Evolutionary conservation across 495 filamentous ascomycete genomes (phyloP).

Genomic region (Aspergillus saccharolyticus): DNA sequence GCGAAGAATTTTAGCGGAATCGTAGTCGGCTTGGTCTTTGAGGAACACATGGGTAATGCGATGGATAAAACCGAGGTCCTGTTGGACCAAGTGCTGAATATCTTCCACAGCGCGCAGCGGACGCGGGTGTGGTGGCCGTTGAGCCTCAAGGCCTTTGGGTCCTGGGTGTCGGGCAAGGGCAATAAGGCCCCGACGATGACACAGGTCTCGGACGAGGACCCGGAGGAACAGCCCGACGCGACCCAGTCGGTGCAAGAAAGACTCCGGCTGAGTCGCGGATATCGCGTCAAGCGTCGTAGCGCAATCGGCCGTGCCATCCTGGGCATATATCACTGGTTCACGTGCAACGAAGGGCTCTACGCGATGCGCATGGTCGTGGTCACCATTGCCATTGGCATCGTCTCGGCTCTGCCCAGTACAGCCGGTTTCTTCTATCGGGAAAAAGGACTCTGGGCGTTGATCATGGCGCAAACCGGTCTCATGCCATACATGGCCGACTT

Average conservation of each 20-base stretch:
- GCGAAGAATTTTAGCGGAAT: constrained; percentile 5
- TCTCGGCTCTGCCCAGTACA: constrained; percentile 32
- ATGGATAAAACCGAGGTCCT: constrained; percentile 15
- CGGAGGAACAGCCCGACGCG: constrained; percentile 15
- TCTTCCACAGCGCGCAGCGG: constrained; percentile 10
- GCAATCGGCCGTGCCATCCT: constrained; percentile 15
- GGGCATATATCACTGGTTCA: constrained; percentile 25
- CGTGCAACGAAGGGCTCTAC: constrained; percentile 29
- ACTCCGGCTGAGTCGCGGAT: constrained; percentile 19
- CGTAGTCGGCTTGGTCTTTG: constrained; percentile 22
- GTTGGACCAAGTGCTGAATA: constrained; percentile 6
- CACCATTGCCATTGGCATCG: constrained; percentile 38
- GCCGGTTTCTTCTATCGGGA: constrained; percentile 44
- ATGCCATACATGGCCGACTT: constrained; percentile 45
- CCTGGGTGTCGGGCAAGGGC: constrained; percentile 16
- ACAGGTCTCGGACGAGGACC: constrained; percentile 12
- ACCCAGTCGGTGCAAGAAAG: constrained; percentile 18
- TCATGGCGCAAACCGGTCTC: constrained; percentile 42
- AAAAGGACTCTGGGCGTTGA: constrained; percentile 43
- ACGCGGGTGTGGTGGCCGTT: constrained; percentile 17
- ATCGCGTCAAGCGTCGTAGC: constrained; percentile 12
- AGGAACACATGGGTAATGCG: constrained; percentile 17
- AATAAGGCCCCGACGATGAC: constrained; percentile 16
- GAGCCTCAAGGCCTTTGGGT: constrained; percentile 13
- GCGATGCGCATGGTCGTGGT: constrained; percentile 37